Conservation (phyloP, 2,329 filamentous ascomycete species). For the Colletotrichum sp. region DNA sequence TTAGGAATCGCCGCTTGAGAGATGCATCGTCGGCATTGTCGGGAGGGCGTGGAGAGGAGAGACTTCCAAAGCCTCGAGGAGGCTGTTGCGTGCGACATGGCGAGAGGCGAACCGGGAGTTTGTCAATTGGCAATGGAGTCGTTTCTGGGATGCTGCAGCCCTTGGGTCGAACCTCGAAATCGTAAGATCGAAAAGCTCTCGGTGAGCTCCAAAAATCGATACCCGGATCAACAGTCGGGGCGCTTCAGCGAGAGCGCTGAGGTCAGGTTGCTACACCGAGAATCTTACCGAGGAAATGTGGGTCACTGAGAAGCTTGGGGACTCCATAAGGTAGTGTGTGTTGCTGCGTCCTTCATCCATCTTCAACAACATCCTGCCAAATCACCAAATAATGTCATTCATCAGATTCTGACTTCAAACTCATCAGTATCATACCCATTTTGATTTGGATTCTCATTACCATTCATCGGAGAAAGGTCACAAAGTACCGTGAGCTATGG, state of each 20-base stretch:
- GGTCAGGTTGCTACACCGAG: background rate
- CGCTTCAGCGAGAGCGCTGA: background rate
- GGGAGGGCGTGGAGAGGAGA: slow-evolving; percentile 32
- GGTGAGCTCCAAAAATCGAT: background rate
- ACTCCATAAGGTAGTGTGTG: background rate
- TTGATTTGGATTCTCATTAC: too few relatives aligned
- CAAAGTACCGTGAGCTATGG: background rate
- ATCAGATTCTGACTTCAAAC: background rate
- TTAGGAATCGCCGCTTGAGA: slow-evolving; percentile 38
- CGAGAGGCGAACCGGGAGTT: background rate
- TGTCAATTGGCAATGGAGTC: background rate
- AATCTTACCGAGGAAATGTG: slow-evolving; percentile 2
- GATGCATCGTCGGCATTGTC: slow-evolving; percentile 49
- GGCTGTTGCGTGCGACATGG: slow-evolving; percentile 44
- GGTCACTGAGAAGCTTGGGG: background rate
- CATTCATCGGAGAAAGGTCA: background rate
- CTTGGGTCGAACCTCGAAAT: background rate
- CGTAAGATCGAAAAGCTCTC: slow-evolving; percentile 14
- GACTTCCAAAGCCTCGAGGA: slow-evolving; percentile 39
- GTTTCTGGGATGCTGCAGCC: background rate
- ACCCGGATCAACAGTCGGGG: slow-evolving; percentile 13
- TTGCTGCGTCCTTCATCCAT: background rate
- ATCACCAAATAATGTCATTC: background rate
- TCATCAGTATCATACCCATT: background rate
- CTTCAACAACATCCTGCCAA: background rate